Evolutionary conservation across 208 protist genomes (phyloP).

Genomic region (Crithidia thermophila): DNA sequence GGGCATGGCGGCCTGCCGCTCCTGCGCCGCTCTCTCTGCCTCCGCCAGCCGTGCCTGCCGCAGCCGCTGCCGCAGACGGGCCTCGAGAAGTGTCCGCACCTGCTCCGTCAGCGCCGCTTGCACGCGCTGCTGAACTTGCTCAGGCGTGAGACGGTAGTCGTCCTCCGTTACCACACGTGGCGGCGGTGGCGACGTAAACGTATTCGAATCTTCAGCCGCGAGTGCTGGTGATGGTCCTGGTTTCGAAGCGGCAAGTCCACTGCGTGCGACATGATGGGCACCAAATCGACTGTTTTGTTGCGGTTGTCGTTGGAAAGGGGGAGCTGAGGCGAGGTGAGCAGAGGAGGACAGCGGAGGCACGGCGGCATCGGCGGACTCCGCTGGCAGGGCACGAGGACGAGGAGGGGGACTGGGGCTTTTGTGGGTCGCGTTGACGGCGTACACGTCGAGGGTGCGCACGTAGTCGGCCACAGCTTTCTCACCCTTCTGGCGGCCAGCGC

Average conservation of each 20-base stretch:
- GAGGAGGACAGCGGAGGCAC: no score
- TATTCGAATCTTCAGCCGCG: no score
- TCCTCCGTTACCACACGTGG: slow-evolving; percentile 15
- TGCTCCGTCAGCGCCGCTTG: slow-evolving; percentile 25
- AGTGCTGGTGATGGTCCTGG: no score
- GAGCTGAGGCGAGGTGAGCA: no score
- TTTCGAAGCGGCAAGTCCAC: no score
- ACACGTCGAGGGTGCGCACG: slow-evolving; percentile 34
- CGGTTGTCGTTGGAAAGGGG: no score
- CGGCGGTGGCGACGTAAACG: neutral
- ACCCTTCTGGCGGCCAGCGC: neutral
- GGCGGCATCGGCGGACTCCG: no score
- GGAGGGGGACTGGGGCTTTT: neutral
- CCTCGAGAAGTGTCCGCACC: slow-evolving; percentile 23
- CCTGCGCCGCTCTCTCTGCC: neutral
- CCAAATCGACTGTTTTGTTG: no score
- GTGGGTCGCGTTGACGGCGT: slow-evolving; percentile 10
- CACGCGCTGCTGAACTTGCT: slow-evolving; percentile 24
- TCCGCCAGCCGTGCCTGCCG: slow-evolving; percentile 12
- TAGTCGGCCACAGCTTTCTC: neutral
- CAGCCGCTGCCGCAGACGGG: slow-evolving; percentile 23
- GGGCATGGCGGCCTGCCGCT: neutral
- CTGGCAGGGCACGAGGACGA: no score
- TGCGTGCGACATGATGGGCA: no score
- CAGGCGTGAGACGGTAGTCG: slow-evolving; percentile 14